Evolutionary conservation across 805 yeast genomes (phyloP).

Genomic region (Suhomyces sp.): DNA sequence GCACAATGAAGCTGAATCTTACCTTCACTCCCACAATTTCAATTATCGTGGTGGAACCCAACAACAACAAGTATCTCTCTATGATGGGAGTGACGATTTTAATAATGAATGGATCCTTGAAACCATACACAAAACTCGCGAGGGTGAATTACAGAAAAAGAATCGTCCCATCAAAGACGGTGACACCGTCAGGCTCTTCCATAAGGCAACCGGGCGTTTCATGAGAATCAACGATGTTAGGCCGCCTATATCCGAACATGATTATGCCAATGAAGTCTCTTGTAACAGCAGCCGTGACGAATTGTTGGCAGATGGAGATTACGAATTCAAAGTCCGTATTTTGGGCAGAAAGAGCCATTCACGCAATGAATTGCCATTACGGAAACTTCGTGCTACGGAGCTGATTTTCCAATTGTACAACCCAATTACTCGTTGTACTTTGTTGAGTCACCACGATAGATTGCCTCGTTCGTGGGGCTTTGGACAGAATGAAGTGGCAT

Average conservation of each 20-base stretch:
- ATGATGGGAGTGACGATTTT: constrained; percentile 53
- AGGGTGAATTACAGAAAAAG: constrained; percentile 38
- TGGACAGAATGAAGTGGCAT: constrained; percentile 83
- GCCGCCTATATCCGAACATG: constrained; percentile 90
- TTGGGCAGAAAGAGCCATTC: constrained; percentile 31
- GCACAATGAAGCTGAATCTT: constrained; percentile 68
- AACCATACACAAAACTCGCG: constrained; percentile 27
- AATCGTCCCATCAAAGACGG: constrained; percentile 48
- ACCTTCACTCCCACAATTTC: constrained; percentile 73
- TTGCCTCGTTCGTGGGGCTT: constrained; percentile 79
- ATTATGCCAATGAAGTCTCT: constrained; percentile 81
- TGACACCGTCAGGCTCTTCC: constrained; percentile 64
- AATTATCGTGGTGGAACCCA: constrained; percentile 62
- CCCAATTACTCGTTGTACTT: constrained; percentile 61
- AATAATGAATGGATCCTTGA: constrained; percentile 79
- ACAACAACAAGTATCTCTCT: constrained; percentile 78
- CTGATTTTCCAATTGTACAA: constrained; percentile 70
- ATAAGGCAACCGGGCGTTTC: constrained; percentile 62
- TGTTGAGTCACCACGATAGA: constrained; percentile 68
- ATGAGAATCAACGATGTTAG: constrained; percentile 68
- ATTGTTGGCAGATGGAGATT: constrained; percentile 63
- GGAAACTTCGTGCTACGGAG: constrained; percentile 52
- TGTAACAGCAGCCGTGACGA: constrained; percentile 59
- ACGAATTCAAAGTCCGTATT: constrained; percentile 64
- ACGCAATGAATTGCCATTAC: constrained; percentile 30